phyloP scores from a whole-genome alignment of 805 yeast species.

The Starmerella lactis-condensi region DNA sequence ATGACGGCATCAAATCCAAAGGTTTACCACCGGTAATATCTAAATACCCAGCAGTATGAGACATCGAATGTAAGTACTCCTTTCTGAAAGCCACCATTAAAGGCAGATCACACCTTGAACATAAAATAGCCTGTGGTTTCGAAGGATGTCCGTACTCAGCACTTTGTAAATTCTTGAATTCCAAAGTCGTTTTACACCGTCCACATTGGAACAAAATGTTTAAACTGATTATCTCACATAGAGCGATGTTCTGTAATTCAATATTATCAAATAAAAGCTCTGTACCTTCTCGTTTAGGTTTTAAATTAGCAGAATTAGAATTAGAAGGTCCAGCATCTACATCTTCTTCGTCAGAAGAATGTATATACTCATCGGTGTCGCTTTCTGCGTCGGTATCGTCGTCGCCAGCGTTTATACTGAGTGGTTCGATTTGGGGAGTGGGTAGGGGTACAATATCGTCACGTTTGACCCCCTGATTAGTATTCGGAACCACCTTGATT shows the following conservation, averaged over 20 bases:
- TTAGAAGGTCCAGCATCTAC: constrained; percentile 6
- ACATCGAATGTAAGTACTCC: constrained; percentile 22
- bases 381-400: constrained; percentile 9
- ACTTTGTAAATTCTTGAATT: constrained; percentile 21
- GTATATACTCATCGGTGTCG: constrained; percentile 12
- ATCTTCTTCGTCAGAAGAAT: constrained; percentile 20
- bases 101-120: constrained; percentile 23
- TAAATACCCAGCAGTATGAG: constrained; percentile 23
- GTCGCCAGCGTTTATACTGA: not conserved
- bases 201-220: constrained; percentile 23
- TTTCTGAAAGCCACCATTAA: constrained; percentile 23
- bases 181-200: constrained; percentile 24
- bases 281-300: constrained; percentile 20
- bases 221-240: constrained; percentile 22
- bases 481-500: not conserved
- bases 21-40: constrained; percentile 25
- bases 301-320: constrained; percentile 1
- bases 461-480: not conserved
- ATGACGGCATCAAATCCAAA: constrained; percentile 23
- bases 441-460: not conserved
- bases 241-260: constrained; percentile 20
- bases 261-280: constrained; percentile 22
- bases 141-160: constrained; percentile 22
- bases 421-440: not conserved
- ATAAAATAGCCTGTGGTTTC: constrained; percentile 19